Base-by-base conservation (phyloP, 768 basidiomycete genomes). In the Kwoniella sp. region DNA sequence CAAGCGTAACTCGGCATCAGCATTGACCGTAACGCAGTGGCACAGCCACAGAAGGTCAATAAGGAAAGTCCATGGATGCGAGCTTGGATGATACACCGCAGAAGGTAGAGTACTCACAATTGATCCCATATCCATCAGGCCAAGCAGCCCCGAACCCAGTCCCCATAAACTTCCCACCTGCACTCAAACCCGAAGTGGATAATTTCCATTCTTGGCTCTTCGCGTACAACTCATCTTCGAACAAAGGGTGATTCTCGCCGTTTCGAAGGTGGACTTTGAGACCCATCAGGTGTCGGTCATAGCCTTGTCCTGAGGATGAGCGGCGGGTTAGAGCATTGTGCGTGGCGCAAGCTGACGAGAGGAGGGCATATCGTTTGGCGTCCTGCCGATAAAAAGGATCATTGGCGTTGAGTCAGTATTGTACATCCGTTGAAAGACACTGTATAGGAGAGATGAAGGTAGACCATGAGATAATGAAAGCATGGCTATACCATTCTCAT, bases 221-320 rank as follows among this genome's bases (percentile, higher is more conserved):
- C 22, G 82, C 80, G 80, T 90, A 95, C 10, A 91, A 76, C 40
- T 85, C 82, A 79, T 96, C 92, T 5, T 90, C 86, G 71, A 96
- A 90, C 6, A 96, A 77, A 0, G 83, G 73, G 55, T 87, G 83
- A 5, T 72, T 76, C 79, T 90, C 88, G 37, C 84, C 86, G 29
- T 84, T 80, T 21, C 77, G 64, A 8, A 92, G 81, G 78, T 91
- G 83, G 27, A 87, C 83, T 25, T 84, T 85, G 22, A 95, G 84
- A 6, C 91, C 92, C 68, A 94, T 87, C n/a, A 95, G 83, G 79
- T 96, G 93, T 22, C 93, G 85, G 73, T 97, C 94, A 69, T 91
- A 88, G 2, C 92, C 94, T 46, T 86, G 85, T 10, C 93, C 93
- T 0, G 86, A 86, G 48, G 89, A 87, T 0, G 91, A 89, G 68